Evolutionary conservation across 192 early-diverging fungal species (phyloP).

Genomic region (Obelidium mucronatum): DNA sequence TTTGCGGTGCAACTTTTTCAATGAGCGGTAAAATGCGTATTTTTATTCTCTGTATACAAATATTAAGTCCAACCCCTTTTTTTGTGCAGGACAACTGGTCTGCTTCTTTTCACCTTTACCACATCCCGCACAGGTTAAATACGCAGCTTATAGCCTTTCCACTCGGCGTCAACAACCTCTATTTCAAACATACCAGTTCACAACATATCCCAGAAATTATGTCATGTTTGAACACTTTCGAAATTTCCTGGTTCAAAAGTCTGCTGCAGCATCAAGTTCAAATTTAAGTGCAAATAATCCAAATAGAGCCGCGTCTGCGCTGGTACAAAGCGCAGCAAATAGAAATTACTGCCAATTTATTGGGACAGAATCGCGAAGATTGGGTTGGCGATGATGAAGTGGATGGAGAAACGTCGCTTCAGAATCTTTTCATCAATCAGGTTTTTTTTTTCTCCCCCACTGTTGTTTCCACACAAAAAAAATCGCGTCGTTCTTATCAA

Average conservation of each 20-base stretch:
- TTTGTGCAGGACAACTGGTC: constrained; percentile 65
- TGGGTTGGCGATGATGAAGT: constrained; percentile 24
- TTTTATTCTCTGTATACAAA: neutral
- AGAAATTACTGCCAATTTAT: neutral
- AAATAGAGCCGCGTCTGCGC: neutral
- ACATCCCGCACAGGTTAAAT: constrained; percentile 38
- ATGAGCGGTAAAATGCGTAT: constrained; percentile 20
- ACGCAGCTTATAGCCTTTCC: neutral
- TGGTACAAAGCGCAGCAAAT: neutral
- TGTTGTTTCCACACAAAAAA: neutral
- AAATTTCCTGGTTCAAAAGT: constrained; percentile 33
- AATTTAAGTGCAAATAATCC: neutral
- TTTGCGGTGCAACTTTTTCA: constrained; percentile 64
- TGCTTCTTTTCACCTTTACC: constrained; percentile 72
- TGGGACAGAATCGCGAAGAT: constrained; percentile 21
- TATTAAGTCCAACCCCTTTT: neutral
- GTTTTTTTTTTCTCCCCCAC: neutral
- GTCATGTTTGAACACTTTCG: constrained; percentile 35
- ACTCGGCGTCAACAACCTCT: constrained; percentile 31
- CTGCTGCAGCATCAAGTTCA: neutral
- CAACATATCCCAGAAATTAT: constrained; percentile 22
- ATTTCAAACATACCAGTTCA: constrained; percentile 15
- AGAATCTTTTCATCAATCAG: neutral
- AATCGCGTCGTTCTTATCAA: neutral
- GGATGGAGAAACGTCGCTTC: constrained; percentile 28